Conservation (phyloP, 768 basidiomycete genomes). For the Kwoniella heveanensis region DNA sequence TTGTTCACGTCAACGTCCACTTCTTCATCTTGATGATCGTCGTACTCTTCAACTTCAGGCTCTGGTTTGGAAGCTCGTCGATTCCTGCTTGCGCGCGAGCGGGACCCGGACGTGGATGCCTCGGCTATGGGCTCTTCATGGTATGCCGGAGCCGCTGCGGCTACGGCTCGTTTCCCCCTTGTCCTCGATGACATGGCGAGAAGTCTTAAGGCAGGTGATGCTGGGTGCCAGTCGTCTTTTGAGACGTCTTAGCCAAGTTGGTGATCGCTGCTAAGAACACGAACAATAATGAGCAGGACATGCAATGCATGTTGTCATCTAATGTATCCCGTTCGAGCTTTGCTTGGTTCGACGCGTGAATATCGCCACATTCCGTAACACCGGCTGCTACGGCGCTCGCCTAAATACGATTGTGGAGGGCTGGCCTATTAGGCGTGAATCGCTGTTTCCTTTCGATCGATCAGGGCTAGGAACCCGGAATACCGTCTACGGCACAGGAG, state of each 20-base stretch:
- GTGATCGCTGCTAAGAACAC: no score
- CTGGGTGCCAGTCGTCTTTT: no score
- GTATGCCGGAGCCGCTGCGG: not conserved
- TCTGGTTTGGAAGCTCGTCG: not conserved
- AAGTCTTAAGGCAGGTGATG: not conserved
- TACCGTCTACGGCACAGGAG: no score
- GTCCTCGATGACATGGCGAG: slow-evolving; percentile 19
- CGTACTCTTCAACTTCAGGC: slow-evolving; percentile 9
- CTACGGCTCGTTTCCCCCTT: slow-evolving; percentile 14
- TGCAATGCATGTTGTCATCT: not conserved
- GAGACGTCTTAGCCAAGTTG: no score
- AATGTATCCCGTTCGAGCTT: not conserved
- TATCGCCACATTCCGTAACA: not conserved
- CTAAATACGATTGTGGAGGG: no score
- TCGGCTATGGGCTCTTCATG: not conserved
- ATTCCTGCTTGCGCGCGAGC: not conserved
- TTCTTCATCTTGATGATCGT: no score
- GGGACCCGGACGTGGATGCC: slow-evolving; percentile 4
- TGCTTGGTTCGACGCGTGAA: not conserved
- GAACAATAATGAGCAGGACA: no score
- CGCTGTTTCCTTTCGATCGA: no score
- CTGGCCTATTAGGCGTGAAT: no score
- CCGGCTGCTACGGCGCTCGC: not conserved
- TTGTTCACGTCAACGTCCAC: slow-evolving; percentile 16
- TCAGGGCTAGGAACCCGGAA: not conserved